Evolutionary conservation across 169 alveolate species (phyloP).

Genomic region (Theileria orientalis): DNA sequence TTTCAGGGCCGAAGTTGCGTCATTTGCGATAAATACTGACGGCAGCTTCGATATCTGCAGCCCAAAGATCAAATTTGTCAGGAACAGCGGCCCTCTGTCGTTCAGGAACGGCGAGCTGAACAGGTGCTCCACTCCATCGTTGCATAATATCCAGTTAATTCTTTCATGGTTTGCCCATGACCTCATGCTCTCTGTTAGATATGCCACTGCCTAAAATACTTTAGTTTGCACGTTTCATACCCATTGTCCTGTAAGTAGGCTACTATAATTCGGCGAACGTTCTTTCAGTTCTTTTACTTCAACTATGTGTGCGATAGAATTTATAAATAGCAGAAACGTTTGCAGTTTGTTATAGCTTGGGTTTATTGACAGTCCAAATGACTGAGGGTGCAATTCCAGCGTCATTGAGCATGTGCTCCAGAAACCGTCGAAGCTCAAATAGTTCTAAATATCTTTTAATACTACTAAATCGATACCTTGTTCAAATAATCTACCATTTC

Average conservation of each 20-base stretch:
- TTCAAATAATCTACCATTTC: no score
- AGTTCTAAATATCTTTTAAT: not conserved
- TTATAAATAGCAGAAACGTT: not conserved
- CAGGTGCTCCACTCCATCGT: conserved; percentile 42
- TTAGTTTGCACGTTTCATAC: conserved; percentile 9
- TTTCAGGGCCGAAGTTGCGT: not conserved
- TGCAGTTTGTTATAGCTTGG: not conserved
- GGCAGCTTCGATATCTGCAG: conserved; percentile 18
- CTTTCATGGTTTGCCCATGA: not conserved
- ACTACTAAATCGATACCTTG: not conserved
- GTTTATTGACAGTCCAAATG: conserved; percentile 4
- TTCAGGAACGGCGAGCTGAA: conserved; percentile 26
- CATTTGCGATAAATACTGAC: conserved; percentile 38
- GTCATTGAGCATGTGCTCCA: not conserved
- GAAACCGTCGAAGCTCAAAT: not conserved
- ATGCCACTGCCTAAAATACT: conserved; percentile 14
- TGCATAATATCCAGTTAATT: conserved; percentile 31
- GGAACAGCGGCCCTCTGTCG: conserved; percentile 43
- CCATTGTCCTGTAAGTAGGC: conserved; percentile 46
- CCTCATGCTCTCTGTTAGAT: not conserved
- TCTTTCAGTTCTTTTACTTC: conserved; percentile 33
- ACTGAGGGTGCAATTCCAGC: not conserved
- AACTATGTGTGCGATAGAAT: conserved; percentile 31
- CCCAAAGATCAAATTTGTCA: conserved; percentile 11
- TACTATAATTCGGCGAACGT: not conserved